These are phyloP conservation scores for Sphagnum magellanicum DNA, from an alignment of 228 moss, liverwort and hornwort species.

Conservation along the genomic window DNA sequence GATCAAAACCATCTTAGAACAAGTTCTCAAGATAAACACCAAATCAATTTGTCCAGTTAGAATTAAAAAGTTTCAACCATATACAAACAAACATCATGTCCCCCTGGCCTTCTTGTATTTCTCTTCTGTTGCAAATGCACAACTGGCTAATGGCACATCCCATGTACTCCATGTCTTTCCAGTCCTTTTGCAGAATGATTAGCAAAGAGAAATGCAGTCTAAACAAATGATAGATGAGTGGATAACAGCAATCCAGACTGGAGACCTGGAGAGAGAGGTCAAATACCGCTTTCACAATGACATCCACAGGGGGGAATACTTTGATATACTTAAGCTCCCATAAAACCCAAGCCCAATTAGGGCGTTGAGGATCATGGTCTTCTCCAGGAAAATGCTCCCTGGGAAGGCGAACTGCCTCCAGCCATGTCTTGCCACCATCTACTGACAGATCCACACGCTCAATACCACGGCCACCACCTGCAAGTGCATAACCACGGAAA, in stretches of 20 bases:
- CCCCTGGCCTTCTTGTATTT: no score
- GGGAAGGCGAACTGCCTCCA: constrained; percentile 48
- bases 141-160: not conserved
- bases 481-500: constrained; percentile 60
- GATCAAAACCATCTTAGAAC: not conserved
- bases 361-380: constrained; percentile 33
- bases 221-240: not conserved
- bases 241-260: not conserved
- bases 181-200: not conserved
- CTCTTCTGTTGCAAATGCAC: no score
- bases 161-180: not conserved
- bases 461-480: constrained; percentile 69
- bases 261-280: not conserved
- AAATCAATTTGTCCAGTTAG: not conserved
- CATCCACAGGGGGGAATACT: constrained; percentile 38
- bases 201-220: not conserved
- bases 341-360: constrained; percentile 68
- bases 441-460: constrained; percentile 70
- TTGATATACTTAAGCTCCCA: constrained; percentile 54
- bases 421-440: constrained; percentile 56
- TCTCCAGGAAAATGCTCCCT: constrained; percentile 13
- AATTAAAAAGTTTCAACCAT: no score
- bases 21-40: not conserved
- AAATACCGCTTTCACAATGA: constrained; percentile 74
- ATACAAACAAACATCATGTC: no score